A percentile compares a stretch with the other conserved stretches of the same genome.
These are phyloP conservation scores for Backusella westeae DNA, from an alignment of 192 early-diverging fungal genomes.

Conservation along the genomic window DNA sequence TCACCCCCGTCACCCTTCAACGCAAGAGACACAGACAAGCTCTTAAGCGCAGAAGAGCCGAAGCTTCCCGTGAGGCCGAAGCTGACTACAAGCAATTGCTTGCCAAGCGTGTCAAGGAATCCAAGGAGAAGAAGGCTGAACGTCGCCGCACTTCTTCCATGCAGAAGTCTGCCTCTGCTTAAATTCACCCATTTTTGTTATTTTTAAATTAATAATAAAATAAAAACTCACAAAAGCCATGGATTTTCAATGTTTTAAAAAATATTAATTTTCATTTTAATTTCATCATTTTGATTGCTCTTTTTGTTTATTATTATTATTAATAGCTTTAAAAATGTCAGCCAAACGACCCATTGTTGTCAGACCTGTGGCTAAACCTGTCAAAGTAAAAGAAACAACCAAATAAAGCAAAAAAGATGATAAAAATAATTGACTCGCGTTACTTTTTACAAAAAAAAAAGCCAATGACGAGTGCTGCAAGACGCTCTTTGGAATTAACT, in stretches of 20 bases:
- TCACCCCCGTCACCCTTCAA: too few species aligned
- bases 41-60: constrained; percentile 83
- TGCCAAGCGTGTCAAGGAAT: constrained; percentile 92
- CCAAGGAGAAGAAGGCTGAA: constrained; percentile 86
- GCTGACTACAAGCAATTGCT: constrained; percentile 85
- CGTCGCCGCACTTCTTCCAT: constrained; percentile 71
- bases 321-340: background rate
- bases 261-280: background rate
- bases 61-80: constrained; percentile 78
- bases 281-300: background rate
- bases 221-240: background rate
- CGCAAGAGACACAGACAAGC: constrained; percentile 43
- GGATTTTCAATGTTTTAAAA: background rate
- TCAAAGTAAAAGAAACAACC: background rate
- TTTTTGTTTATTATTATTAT: background rate
- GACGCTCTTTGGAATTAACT: constrained; percentile 13
- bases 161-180: constrained; percentile 41
- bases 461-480: background rate
- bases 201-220: background rate
- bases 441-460: background rate
- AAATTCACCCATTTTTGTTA: background rate
- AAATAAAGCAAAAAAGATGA: background rate
- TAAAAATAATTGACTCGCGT: background rate
- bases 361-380: background rate
- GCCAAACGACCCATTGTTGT: background rate